Base-by-base conservation (phyloP, 2,329 filamentous ascomycete genomes). In the Leptographium galeiforme region DNA sequence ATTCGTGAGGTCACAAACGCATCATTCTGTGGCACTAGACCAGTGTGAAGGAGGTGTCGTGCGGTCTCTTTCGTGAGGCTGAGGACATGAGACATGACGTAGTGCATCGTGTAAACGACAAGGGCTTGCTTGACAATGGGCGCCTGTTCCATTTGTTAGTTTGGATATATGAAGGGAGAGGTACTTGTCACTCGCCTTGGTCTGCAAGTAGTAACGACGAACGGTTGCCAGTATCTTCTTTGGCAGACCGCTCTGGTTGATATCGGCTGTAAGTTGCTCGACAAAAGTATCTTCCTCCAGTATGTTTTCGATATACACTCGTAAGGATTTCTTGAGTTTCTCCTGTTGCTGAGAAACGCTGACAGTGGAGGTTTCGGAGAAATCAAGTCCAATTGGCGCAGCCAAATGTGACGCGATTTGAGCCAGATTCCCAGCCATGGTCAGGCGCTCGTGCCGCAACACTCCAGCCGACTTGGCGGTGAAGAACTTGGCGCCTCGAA, bases 81-180 rank as follows among this genome's bases (percentile, higher is more conserved):
- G 25, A 81, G 68, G 58, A 80, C 77, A 6, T 73, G 71, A 7
- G 74, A 73, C 66, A 80, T 72, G 56, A 79, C 67, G 61, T 78
- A 80, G 61, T 81, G 75, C 69, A 76, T 76, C 45, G 72, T 72
- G 63, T 79, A 78, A 50, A 80, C 74, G 40, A 70, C 70, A 19
- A 81, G 67, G 1, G 77, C 76, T 41, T 70, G 69, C 61, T 72
- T 73, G 46, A 78, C 77, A 60, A 80, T 75, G 11, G 68, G 55
- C 1, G 72, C 72, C 64, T 76, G 56, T 4, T 13, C 8, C 25
- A 30, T 13, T 33, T 51, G 34, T 56, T 33, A 52, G 14, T 16
- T 38, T n/a, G 18, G 6, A 12, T 10, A 4, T 8, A 16, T 7
- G 41, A n/a, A 46, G 33, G 19, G 16, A 25, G 14, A 30, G 11